phyloP scores from a whole-genome alignment of 1,139 yeast genomes.

The Yamadazyma siamensis region DNA sequence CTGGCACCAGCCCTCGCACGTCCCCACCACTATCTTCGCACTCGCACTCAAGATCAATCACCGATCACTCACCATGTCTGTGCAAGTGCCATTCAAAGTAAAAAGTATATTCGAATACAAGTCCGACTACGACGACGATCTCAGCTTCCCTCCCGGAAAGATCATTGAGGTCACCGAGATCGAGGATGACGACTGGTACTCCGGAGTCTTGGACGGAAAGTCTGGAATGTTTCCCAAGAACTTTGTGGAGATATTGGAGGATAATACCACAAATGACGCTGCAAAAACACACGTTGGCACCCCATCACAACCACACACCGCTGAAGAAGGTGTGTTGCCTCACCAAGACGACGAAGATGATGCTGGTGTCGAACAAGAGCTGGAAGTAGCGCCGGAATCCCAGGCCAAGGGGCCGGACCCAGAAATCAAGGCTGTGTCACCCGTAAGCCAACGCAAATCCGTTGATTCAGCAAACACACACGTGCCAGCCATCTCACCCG shows the following conservation, averaged over 20 bases:
- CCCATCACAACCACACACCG: background rate
- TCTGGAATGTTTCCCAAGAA: conserved; percentile 86
- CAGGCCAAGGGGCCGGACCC: background rate
- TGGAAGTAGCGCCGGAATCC: background rate
- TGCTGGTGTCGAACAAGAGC: background rate
- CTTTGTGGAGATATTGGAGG: conserved; percentile 49
- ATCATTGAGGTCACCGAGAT: conserved; percentile 67
- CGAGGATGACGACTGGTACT: conserved; percentile 91
- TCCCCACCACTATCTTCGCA: background rate
- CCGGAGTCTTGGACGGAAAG: conserved; percentile 58
- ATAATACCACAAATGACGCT: background rate
- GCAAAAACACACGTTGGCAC: background rate
- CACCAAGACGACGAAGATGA: background rate
- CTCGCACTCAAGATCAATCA: background rate
- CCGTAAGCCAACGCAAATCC: background rate
- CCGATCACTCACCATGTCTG: background rate
- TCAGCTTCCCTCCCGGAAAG: conserved; percentile 66
- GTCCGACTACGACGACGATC: conserved; percentile 83
- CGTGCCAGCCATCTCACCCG: background rate
- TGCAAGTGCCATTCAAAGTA: conserved; percentile 59
- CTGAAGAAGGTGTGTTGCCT: background rate
- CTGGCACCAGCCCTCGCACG: background rate
- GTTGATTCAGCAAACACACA: background rate
- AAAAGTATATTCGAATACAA: conserved; percentile 67
- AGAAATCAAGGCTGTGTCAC: background rate